Percentiles rank a stretch among this genome's conserved stretches.
Conservation (phyloP, 306 rosid species). For the Vigna reflexopilosa region DNA sequence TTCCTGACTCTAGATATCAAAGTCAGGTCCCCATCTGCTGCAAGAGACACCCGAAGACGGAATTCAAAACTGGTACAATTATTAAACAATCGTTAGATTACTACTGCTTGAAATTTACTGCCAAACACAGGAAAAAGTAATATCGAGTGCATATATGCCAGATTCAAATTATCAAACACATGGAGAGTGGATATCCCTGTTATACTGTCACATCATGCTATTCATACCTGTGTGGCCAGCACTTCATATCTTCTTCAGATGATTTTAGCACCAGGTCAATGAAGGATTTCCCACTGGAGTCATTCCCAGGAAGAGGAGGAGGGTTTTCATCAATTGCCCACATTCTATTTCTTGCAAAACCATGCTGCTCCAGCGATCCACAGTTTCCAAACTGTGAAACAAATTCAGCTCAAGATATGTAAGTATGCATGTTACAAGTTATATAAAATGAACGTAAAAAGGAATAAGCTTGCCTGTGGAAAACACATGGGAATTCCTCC, state of each 20-base stretch:
- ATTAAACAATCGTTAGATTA: conserved; percentile 37
- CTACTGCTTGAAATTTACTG: conserved; percentile 30
- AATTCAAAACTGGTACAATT: conserved; percentile 74
- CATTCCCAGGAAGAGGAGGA: conserved; percentile 61
- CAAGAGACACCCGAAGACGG: conserved; percentile 82
- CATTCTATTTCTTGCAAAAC: conserved; percentile 90
- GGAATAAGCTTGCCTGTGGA: conserved; percentile 71
- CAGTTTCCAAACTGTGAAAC: conserved; percentile 81
- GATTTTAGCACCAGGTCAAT: conserved; percentile 80
- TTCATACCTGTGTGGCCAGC: conserved; percentile 77
- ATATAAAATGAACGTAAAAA: conserved; percentile 26
- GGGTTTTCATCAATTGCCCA: conserved; percentile 84
- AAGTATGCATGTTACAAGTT: conserved; percentile 6
- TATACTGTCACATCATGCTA: conserved; percentile 9
- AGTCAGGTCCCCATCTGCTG: conserved; percentile 64
- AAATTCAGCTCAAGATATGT: conserved; percentile 35
- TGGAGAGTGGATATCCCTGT: conserved; percentile 7
- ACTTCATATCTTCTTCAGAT: conserved; percentile 78
- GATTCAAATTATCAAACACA: conserved; percentile 2
- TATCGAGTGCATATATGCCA: background rate
- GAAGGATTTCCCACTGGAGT: conserved; percentile 65
- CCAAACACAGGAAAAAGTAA: conserved; percentile 26
- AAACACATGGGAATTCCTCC: conserved; percentile 95
- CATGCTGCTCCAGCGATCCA: conserved; percentile 83
- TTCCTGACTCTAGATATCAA: conserved; percentile 83